These are phyloP conservation scores for Fraxinus cuspidata DNA, from an alignment of 257 asterid genomes.

Conservation along the genomic window DNA sequence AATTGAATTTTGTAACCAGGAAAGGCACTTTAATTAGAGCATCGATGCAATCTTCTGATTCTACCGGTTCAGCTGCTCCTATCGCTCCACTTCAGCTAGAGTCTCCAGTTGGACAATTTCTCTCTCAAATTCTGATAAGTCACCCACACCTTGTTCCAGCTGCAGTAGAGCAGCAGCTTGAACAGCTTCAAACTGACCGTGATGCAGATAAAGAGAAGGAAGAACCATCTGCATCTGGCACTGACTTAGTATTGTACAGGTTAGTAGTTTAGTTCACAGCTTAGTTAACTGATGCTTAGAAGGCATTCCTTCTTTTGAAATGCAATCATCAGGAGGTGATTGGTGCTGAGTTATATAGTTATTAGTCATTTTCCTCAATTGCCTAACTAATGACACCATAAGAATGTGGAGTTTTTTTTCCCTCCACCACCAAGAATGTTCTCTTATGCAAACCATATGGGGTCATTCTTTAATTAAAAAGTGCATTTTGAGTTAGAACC, in stretches of 20 bases:
- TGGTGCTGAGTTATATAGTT: background rate
- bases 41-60: conserved; percentile 57
- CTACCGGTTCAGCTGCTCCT: conserved; percentile 50
- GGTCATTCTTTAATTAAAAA: background rate
- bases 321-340: background rate
- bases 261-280: conserved; percentile 29
- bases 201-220: conserved; percentile 71
- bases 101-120: conserved; percentile 90
- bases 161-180: conserved; percentile 95
- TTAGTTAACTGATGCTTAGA: background rate
- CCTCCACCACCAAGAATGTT: background rate
- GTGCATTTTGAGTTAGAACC: background rate
- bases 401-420: background rate
- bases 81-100: conserved; percentile 95
- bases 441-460: background rate
- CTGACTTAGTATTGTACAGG: conserved; percentile 94
- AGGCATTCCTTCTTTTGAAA: background rate
- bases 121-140: conserved; percentile 67
- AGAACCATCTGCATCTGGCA: conserved; percentile 66
- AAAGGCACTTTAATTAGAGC: conserved; percentile 45
- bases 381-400: background rate
- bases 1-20: conserved; percentile 37
- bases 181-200: conserved; percentile 81
- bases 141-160: conserved; percentile 98
- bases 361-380: background rate